phyloP scores from a whole-genome alignment of 2,329 filamentous ascomycete genomes.

The Trichophyton benhamiae region DNA sequence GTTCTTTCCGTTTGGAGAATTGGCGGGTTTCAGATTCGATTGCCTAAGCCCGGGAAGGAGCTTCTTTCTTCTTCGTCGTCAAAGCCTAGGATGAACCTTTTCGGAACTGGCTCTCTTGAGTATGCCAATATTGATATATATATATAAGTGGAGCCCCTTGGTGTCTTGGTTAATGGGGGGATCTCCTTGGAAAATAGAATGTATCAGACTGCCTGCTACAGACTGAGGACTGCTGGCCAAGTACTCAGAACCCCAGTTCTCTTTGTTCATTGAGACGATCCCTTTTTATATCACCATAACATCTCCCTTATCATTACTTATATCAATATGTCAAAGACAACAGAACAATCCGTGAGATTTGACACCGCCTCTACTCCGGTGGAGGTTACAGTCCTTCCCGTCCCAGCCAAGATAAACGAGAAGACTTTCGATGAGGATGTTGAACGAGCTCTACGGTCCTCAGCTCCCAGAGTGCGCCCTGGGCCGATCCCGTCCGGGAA shows the following conservation, averaged over 20 bases:
- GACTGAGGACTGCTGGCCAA: neutral
- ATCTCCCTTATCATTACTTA: neutral
- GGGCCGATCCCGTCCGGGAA: constrained; percentile 8
- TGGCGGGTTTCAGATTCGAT: constrained; percentile 1
- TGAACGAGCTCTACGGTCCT: neutral
- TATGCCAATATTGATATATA: neutral
- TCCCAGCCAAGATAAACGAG: neutral
- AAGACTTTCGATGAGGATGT: constrained; percentile 1
- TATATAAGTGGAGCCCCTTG: neutral
- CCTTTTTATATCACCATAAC: neutral
- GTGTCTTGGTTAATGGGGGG: neutral
- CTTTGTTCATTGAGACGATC: neutral
- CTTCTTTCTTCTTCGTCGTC: neutral
- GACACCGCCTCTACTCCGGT: neutral
- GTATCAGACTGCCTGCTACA: neutral
- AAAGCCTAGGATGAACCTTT: neutral
- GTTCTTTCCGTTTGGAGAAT: neutral
- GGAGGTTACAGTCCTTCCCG: neutral
- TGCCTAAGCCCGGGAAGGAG: neutral
- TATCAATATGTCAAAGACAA: neutral
- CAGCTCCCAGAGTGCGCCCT: neutral
- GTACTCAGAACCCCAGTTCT: neutral
- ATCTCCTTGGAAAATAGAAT: neutral
- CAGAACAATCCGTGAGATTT: constrained; percentile 3
- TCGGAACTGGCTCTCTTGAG: neutral